Conservation (phyloP, 768 basidiomycete species). For the Trametes sanguinea region DNA sequence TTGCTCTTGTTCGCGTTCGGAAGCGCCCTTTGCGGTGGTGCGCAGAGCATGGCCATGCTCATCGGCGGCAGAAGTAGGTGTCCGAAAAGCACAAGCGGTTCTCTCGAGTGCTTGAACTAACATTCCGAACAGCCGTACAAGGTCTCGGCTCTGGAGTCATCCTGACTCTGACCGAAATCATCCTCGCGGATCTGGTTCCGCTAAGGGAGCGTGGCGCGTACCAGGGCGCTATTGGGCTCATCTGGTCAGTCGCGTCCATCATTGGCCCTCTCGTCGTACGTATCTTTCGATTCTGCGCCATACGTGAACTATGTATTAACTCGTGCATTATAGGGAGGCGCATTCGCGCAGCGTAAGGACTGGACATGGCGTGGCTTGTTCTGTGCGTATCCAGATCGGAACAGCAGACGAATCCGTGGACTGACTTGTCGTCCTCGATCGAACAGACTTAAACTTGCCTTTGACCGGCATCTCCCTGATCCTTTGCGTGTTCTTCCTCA, state of each 20-base stretch:
- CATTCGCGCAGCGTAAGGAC: conserved; percentile 22
- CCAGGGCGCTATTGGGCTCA: conserved; percentile 30
- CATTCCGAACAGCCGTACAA: conserved; percentile 30
- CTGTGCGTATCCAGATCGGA: neutral
- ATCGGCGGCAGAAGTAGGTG: conserved; percentile 37
- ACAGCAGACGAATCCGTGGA: neutral
- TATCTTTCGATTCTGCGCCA: neutral
- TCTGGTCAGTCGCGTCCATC: conserved; percentile 24
- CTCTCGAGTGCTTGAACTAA: neutral
- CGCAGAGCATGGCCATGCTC: conserved; percentile 41
- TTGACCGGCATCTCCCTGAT: conserved; percentile 2
- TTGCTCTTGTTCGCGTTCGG: conserved; percentile 41
- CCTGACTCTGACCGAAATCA: conserved; percentile 33
- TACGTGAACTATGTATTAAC: neutral
- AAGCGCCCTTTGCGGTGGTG: conserved; percentile 40
- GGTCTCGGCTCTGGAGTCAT: conserved; percentile 36
- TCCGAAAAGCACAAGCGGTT: neutral
- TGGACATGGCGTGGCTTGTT: conserved; percentile 14
- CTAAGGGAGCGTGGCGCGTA: conserved; percentile 39
- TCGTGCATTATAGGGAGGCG: conserved; percentile 22
- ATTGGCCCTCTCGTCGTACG: conserved; percentile 18
- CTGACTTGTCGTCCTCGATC: neutral
- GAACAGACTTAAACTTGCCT: conserved; percentile 1
- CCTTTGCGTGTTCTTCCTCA: neutral
- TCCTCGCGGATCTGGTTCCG: conserved; percentile 41